A percentile compares a stretch with the other conserved stretches of the same genome.
Evolutionary conservation across 2,329 filamentous ascomycete species (phyloP).

Genomic region (Clarireedia homoeocarpa): DNA sequence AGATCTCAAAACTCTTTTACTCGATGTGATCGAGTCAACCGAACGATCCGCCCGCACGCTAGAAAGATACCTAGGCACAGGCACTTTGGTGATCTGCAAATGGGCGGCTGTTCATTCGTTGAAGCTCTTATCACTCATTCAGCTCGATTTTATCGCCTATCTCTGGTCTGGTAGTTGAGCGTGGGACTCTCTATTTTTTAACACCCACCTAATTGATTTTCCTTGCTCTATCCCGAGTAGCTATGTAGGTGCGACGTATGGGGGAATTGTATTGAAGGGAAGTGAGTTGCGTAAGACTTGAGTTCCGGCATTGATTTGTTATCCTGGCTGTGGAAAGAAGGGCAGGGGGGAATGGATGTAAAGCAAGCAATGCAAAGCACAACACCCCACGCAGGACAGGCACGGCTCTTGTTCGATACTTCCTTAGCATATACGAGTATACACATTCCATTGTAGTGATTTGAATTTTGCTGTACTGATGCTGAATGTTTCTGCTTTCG

Average conservation of each 20-base stretch:
- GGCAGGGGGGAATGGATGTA: too few species aligned
- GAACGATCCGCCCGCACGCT: not conserved
- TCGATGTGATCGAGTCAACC: slow-evolving; percentile 6
- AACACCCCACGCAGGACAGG: not conserved
- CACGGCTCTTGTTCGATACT: slow-evolving; percentile 4
- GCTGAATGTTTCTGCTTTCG: too few species aligned
- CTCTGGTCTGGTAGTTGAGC: not conserved
- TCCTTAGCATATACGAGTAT: too few species aligned
- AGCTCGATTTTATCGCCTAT: slow-evolving; percentile 1
- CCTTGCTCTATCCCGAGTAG: too few species aligned
- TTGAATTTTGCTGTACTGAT: not conserved
- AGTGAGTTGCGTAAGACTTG: too few species aligned
- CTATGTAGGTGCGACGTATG: too few species aligned
- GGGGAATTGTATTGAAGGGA: too few species aligned
- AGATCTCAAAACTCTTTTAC: not conserved
- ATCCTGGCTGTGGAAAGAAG: too few species aligned
- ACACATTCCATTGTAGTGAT: too few species aligned
- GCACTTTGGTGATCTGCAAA: not conserved
- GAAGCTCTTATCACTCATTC: slow-evolving; percentile 19
- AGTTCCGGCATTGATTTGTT: too few species aligned
- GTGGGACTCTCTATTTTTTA: not conserved
- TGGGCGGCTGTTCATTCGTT: slow-evolving; percentile 9
- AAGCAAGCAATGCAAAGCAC: not conserved
- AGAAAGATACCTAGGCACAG: not conserved
- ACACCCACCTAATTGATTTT: too few species aligned